Conservation (phyloP, 257 asterid genomes). For the Pogostemon cablin region DNA sequence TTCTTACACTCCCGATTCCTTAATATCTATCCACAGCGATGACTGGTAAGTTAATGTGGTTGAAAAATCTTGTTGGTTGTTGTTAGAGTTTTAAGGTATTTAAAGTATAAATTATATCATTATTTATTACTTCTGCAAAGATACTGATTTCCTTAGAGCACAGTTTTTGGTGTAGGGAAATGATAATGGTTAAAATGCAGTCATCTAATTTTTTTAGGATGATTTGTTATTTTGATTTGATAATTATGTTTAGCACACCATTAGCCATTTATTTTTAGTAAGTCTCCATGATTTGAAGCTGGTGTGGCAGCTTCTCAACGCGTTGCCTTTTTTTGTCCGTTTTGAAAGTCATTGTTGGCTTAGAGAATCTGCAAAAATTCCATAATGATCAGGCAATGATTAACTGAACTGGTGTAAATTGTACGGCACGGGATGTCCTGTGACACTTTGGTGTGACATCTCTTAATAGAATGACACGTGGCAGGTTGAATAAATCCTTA, state of each 20-base stretch:
- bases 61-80: constrained; percentile 11
- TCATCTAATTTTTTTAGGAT: background rate
- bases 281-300: no score
- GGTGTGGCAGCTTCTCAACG: no score
- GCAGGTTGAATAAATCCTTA: no score
- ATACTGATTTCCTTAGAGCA: background rate
- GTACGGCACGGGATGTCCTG: no score
- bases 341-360: background rate
- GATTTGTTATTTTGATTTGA: constrained; percentile 1
- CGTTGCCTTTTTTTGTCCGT: background rate
- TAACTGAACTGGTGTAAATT: background rate
- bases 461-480: no score
- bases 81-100: background rate
- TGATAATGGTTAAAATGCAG: background rate
- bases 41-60: constrained; percentile 61
- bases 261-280: background rate
- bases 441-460: no score
- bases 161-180: background rate
- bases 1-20: constrained; percentile 79
- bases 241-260: constrained; percentile 7
- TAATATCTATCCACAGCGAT: constrained; percentile 65
- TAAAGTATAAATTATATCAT: background rate
- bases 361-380: background rate
- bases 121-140: background rate
- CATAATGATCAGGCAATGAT: background rate